Percentiles rank a stretch among this genome's conserved stretches.
phyloP scores from a whole-genome alignment of 495 filamentous ascomycete species.

The Usnea hakonensis region DNA sequence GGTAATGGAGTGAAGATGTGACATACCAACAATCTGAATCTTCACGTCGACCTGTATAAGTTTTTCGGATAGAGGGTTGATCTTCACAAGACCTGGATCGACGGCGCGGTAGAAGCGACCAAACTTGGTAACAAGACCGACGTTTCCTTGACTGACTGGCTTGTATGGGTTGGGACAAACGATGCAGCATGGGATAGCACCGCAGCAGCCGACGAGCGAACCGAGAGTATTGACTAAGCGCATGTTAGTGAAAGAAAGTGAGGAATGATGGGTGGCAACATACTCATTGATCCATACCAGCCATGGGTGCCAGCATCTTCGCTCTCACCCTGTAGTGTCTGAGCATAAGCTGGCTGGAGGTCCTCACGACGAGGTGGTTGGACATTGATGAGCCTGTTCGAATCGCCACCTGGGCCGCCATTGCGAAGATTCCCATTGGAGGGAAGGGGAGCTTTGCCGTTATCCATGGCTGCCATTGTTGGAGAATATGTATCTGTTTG shows the following conservation, averaged over 20 bases:
- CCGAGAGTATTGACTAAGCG: slow-evolving; percentile 65
- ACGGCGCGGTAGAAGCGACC: slow-evolving; percentile 95
- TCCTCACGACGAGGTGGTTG: slow-evolving; percentile 76
- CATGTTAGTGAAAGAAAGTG: neutral
- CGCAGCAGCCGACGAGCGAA: slow-evolving; percentile 64
- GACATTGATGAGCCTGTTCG: slow-evolving; percentile 56
- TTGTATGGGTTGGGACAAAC: slow-evolving; percentile 96
- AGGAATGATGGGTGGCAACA: slow-evolving; percentile 25
- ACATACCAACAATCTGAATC: slow-evolving; percentile 86
- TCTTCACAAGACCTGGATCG: slow-evolving; percentile 92
- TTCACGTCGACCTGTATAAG: slow-evolving; percentile 94
- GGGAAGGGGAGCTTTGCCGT: slow-evolving; percentile 37
- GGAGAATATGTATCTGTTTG: slow-evolving; percentile 6
- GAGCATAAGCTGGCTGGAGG: slow-evolving; percentile 83
- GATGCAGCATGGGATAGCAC: slow-evolving; percentile 89
- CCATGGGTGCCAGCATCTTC: slow-evolving; percentile 66
- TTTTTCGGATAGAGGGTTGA: slow-evolving; percentile 91
- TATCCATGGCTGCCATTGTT: slow-evolving; percentile 23
- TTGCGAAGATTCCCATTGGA: slow-evolving; percentile 18
- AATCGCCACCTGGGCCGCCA: slow-evolving; percentile 13
- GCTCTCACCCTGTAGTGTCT: slow-evolving; percentile 56
- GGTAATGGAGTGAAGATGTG: neutral
- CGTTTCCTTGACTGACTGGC: slow-evolving; percentile 83
- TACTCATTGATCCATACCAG: slow-evolving; percentile 89
- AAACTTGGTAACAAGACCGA: slow-evolving; percentile 91